Percentiles rank a stretch among this genome's conserved stretches.
Conservation (phyloP, 1,284 basidiomycete species). For the Pseudozyma hubeiensis region DNA sequence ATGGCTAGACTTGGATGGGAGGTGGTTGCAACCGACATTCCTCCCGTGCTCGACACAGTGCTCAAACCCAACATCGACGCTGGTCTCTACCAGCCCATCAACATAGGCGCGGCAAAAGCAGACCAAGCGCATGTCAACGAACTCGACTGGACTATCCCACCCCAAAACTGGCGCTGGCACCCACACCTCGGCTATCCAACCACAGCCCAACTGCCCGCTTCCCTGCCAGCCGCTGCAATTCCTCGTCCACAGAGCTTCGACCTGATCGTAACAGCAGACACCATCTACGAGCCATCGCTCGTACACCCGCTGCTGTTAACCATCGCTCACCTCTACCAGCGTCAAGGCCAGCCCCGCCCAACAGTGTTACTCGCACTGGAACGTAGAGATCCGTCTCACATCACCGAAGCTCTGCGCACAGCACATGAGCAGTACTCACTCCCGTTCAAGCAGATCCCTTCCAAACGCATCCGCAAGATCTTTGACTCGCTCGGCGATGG, state of each 20-base stretch:
- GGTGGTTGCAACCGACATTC: slow-evolving; percentile 82
- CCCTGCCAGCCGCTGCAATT: neutral
- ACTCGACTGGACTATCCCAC: slow-evolving; percentile 72
- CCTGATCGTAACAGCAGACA: slow-evolving; percentile 85
- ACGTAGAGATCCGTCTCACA: slow-evolving; percentile 29
- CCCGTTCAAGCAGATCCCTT: slow-evolving; percentile 74
- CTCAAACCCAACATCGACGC: slow-evolving; percentile 76
- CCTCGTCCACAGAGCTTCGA: slow-evolving; percentile 71
- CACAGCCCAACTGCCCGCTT: neutral
- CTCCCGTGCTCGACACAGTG: slow-evolving; percentile 77
- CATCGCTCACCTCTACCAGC: slow-evolving; percentile 72
- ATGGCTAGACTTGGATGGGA: slow-evolving; percentile 79
- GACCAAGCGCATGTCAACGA: slow-evolving; percentile 73
- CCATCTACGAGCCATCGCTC: slow-evolving; percentile 78
- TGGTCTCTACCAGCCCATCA: slow-evolving; percentile 69
- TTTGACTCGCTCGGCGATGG: slow-evolving; percentile 73
- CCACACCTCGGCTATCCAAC: slow-evolving; percentile 6
- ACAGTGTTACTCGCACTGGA: slow-evolving; percentile 70
- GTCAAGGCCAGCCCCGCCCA: slow-evolving; percentile 70
- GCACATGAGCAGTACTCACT: slow-evolving; percentile 73
- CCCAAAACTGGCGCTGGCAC: slow-evolving; percentile 24
- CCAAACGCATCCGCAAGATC: slow-evolving; percentile 75
- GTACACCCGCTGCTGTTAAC: slow-evolving; percentile 79
- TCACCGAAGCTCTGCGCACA: slow-evolving; percentile 31
- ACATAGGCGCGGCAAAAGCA: neutral